phyloP scores from a whole-genome alignment of 352 stramenopile species.

The Globisporangium rhizosaccharum region DNA sequence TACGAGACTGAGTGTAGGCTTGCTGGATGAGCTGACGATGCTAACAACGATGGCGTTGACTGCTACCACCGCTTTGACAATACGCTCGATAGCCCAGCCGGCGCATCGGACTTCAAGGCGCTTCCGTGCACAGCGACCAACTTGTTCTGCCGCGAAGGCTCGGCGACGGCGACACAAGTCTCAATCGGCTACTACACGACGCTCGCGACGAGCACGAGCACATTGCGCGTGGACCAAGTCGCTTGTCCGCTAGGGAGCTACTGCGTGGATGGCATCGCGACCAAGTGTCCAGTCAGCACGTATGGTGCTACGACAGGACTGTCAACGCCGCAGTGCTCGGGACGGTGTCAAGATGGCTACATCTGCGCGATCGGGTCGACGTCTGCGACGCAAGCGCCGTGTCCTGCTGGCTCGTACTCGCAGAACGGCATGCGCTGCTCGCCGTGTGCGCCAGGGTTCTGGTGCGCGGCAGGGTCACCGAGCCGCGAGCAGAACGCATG shows the following conservation, averaged over 20 bases:
- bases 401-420: conserved; percentile 51
- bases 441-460: conserved; percentile 53
- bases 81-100: conserved; percentile 25
- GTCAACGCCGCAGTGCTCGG: conserved; percentile 34
- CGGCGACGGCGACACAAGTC: conserved; percentile 27
- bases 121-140: conserved; percentile 29
- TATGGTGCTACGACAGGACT: conserved; percentile 46
- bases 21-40: background rate
- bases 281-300: conserved; percentile 46
- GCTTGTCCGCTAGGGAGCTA: conserved; percentile 58
- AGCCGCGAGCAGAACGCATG: conserved; percentile 49
- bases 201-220: conserved; percentile 14
- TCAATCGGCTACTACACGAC: conserved; percentile 44
- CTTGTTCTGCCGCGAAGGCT: conserved; percentile 47
- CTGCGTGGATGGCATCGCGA: conserved; percentile 43
- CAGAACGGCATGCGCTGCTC: conserved; percentile 46
- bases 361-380: conserved; percentile 41
- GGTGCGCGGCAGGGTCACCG: conserved; percentile 35
- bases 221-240: conserved; percentile 38
- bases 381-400: conserved; percentile 36
- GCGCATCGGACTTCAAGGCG: conserved; percentile 30
- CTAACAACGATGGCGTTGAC: background rate
- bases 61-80: background rate
- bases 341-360: conserved; percentile 48
- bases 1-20: background rate